Percentiles rank a stretch among this genome's conserved stretches.
These are phyloP conservation scores for Pelargonium citronellum DNA, from an alignment of 441 rosid species.

Conservation along the genomic window DNA sequence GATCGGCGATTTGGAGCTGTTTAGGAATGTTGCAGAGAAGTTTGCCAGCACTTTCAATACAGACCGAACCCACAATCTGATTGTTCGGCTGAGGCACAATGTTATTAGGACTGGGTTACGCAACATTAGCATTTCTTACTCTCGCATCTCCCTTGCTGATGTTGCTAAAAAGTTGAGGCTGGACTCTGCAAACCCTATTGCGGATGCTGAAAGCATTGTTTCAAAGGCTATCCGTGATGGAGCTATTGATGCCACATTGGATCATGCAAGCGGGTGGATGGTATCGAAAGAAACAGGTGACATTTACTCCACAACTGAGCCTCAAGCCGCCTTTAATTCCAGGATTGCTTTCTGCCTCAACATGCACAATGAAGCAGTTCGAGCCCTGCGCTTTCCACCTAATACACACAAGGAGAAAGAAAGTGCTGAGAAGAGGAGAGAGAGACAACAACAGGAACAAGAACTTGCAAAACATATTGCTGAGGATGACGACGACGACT, in stretches of 20 bases:
- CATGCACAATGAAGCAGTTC: slow-evolving; percentile 57
- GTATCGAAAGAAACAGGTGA: slow-evolving; percentile 59
- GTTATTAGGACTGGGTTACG: slow-evolving; percentile 57
- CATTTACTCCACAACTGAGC: slow-evolving; percentile 55
- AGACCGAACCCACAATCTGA: slow-evolving; percentile 53
- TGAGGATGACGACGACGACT: slow-evolving; percentile 59
- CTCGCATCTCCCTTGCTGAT: slow-evolving; percentile 52
- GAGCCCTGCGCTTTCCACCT: slow-evolving; percentile 49
- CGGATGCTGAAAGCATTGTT: slow-evolving; percentile 59
- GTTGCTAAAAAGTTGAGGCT: slow-evolving; percentile 51
- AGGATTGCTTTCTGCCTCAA: slow-evolving; percentile 57
- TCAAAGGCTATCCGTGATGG: slow-evolving; percentile 59
- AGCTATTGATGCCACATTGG: slow-evolving; percentile 53
- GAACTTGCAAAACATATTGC: slow-evolving; percentile 59
- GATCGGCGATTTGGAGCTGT: slow-evolving; percentile 58
- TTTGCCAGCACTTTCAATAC: slow-evolving; percentile 44
- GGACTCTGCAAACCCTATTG: slow-evolving; percentile 51
- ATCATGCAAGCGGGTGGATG: slow-evolving; percentile 51
- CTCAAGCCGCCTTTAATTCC: slow-evolving; percentile 54
- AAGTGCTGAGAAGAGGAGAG: slow-evolving; percentile 60
- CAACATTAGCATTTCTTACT: slow-evolving; percentile 51
- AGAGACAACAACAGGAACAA: slow-evolving; percentile 55
- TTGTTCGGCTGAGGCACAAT: slow-evolving; percentile 52
- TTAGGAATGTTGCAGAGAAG: slow-evolving; percentile 48
- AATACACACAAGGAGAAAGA: slow-evolving; percentile 52